These are phyloP conservation scores for Sicyos baderoa DNA, from an alignment of 306 rosid species.

Conservation along the genomic window DNA sequence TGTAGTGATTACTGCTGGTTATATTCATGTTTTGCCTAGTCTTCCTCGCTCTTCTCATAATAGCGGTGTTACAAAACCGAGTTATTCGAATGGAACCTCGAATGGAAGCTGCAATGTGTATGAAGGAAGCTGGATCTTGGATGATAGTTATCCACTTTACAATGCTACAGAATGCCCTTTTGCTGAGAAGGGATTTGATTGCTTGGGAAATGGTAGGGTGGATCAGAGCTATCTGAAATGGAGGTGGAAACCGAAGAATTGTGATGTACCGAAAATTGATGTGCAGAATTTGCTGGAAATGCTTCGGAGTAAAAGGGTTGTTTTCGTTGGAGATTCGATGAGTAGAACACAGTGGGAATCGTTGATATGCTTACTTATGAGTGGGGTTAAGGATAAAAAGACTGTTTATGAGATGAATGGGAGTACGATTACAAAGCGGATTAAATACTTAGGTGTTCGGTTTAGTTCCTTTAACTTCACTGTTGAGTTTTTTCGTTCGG, in stretches of 20 bases:
- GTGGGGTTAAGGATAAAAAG: slow-evolving; percentile 63
- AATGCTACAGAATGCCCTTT: slow-evolving; percentile 79
- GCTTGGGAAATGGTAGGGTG: slow-evolving; percentile 59
- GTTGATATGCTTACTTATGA: slow-evolving; percentile 72
- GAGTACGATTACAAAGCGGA: slow-evolving; percentile 54
- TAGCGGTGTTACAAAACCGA: slow-evolving; percentile 25
- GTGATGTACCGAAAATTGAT: slow-evolving; percentile 47
- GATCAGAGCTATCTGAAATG: slow-evolving; percentile 57
- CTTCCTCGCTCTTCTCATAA: slow-evolving; percentile 33
- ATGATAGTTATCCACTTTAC: slow-evolving; percentile 44
- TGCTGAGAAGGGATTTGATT: slow-evolving; percentile 67
- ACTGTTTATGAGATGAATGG: slow-evolving; percentile 68
- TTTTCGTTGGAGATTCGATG: slow-evolving; percentile 88
- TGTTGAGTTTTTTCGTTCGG: slow-evolving; percentile 68
- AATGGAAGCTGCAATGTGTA: slow-evolving; percentile 41
- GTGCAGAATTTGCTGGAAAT: slow-evolving; percentile 43
- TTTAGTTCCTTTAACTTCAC: slow-evolving; percentile 70
- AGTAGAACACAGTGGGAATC: slow-evolving; percentile 93
- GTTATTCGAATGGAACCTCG: slow-evolving; percentile 20
- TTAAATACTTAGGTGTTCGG: slow-evolving; percentile 62
- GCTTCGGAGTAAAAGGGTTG: slow-evolving; percentile 59
- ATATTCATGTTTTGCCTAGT: slow-evolving; percentile 51
- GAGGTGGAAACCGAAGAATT: slow-evolving; percentile 67
- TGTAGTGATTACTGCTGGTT: slow-evolving; percentile 49
- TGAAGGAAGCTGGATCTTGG: slow-evolving; percentile 60